Conservation (phyloP, 805 yeast genomes). For the Babjeviella inositovora region DNA sequence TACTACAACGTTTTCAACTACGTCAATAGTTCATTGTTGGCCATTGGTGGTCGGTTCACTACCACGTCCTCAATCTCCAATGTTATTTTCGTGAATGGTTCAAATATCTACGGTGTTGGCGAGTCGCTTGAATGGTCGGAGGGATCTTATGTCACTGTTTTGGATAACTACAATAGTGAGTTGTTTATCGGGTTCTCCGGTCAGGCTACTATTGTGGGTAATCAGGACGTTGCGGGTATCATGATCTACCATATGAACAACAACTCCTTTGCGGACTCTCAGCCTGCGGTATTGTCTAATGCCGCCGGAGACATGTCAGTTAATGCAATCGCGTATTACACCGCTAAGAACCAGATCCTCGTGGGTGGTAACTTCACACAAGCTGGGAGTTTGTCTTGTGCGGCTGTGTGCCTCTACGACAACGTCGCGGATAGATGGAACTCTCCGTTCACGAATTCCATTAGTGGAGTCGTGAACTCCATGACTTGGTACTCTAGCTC, state of each 20-base stretch:
- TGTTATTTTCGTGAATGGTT: constrained; percentile 12
- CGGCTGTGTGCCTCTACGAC: constrained; percentile 52
- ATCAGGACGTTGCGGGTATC: constrained; percentile 20
- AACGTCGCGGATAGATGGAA: constrained; percentile 37
- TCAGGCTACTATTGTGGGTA: constrained; percentile 7
- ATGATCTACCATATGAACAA: constrained; percentile 32
- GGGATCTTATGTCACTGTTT: constrained; percentile 6
- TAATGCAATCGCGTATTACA: constrained; percentile 19
- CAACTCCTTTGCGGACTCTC: constrained; percentile 20
- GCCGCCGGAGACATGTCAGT: constrained; percentile 19
- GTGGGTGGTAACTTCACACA: constrained; percentile 62
- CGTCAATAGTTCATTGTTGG: constrained; percentile 1
- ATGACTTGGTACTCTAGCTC: constrained; percentile 26
- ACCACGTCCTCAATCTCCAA: too few species aligned
- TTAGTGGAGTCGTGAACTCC: constrained; percentile 37
- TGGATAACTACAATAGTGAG: constrained; percentile 17
- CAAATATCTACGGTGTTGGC: constrained; percentile 2
- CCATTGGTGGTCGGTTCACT: too few species aligned
- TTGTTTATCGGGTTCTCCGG: constrained; percentile 31
- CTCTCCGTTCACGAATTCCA: constrained; percentile 15
- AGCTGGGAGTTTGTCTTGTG: constrained; percentile 42
- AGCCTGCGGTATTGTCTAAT: constrained; percentile 28
- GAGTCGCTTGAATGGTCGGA: constrained; percentile 6
- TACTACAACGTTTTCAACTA: too few species aligned
- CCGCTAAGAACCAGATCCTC: constrained; percentile 24